Base-by-base conservation (phyloP, 2,329 filamentous ascomycete genomes). In the Aureobasidium uvarum region DNA sequence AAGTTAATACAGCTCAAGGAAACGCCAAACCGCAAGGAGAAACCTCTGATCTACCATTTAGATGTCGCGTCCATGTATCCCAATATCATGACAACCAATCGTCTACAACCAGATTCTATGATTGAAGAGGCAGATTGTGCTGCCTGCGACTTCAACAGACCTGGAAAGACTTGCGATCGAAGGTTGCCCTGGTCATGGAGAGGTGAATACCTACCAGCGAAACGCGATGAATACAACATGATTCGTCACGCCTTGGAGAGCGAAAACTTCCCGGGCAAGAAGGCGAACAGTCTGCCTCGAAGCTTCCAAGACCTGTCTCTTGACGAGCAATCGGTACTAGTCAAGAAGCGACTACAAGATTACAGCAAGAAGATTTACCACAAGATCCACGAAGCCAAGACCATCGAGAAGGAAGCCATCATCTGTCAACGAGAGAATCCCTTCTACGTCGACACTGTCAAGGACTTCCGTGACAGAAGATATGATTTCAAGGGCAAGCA, bases 61-160 rank as follows among this genome's bases (percentile, higher is more conserved):
- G 95, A 99, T 74, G 96, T 99, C 66, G 95, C 95, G 20, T 97
- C 95, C 67, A 99, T 99, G 95, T 99, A 99, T 75, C 95, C 95
- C 11, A 99, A 99, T 77, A 99, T 99, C 76, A 99, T 99, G 96
- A 99, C 96, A 1, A 99, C 95, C 1, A 99, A 99, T 77, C 90
- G 95, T 76, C 79, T 99, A 54, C 95, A 99, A 71, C 95, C 95
- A 0, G 95, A 99, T 77, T 98, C 95, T n/a, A 96, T 99, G 92
- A 96, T 99, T 63, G 83, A 94, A 55, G 96, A 99, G 75, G 91
- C 93, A 0, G 92, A 96, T 72, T 99, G 96, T 73, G 95, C 95
- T 2, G 93, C 95, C 13, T 99, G 96, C 77, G 96, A 99, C 76
- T 99, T 99, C 82, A 99, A 99, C 71, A 84, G 95, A 51, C 95